Evolutionary conservation across 2,329 filamentous ascomycete genomes (phyloP).

Genomic region (Claviceps maximensis): DNA sequence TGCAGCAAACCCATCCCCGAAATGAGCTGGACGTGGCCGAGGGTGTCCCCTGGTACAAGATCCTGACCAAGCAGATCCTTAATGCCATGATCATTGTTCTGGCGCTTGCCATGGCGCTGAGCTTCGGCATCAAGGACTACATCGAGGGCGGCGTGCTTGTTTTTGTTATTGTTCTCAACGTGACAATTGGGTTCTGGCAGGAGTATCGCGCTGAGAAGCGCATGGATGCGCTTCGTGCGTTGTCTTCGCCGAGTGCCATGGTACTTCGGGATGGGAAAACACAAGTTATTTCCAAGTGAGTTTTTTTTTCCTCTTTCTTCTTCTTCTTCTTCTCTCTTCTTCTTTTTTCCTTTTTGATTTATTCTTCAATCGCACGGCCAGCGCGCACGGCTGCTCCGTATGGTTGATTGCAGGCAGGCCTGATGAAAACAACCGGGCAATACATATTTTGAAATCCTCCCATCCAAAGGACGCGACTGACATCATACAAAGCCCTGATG

Average conservation of each 20-base stretch:
- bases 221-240: conserved; percentile 49
- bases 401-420: too few relatives aligned
- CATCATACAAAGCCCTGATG: conserved; percentile 32
- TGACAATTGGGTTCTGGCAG: conserved; percentile 53
- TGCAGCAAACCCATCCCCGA: conserved; percentile 46
- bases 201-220: conserved; percentile 53
- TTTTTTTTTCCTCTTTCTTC: too few relatives aligned
- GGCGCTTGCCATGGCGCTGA: conserved; percentile 61
- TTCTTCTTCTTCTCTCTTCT: too few relatives aligned
- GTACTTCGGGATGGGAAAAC: conserved; percentile 47
- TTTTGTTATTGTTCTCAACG: conserved; percentile 56
- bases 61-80: conserved; percentile 57
- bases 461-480: neutral
- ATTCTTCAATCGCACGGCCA: neutral
- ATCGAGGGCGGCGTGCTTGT: conserved; percentile 56
- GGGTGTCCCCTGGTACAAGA: conserved; percentile 57
- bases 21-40: conserved; percentile 61
- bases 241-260: conserved; percentile 49
- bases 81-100: conserved; percentile 72
- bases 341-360: neutral
- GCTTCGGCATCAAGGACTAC: conserved; percentile 53
- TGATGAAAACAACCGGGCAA: too few relatives aligned
- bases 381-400: too few relatives aligned
- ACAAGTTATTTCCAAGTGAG: conserved; percentile 43
- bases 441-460: neutral